Conservation (phyloP, 352 stramenopile genomes). For the Pythium folliculosum region DNA sequence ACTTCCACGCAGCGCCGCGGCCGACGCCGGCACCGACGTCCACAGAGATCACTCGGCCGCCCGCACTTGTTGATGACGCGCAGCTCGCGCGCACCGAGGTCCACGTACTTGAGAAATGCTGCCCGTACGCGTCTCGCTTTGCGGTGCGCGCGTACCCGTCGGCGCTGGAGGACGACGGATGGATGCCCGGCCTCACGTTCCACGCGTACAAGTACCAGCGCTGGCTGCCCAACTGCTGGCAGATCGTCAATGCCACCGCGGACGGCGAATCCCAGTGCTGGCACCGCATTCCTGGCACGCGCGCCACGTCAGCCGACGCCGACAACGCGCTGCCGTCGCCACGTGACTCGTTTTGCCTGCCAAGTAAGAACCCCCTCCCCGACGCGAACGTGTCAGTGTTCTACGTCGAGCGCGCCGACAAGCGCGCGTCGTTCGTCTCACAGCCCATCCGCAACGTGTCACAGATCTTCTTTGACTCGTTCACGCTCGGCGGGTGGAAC, state of each 20-base stretch:
- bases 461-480: background rate
- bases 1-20: background rate
- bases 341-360: conserved; percentile 17
- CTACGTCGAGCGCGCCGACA: conserved; percentile 15
- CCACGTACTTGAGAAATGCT: conserved; percentile 28
- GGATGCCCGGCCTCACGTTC: conserved; percentile 20
- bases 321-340: background rate
- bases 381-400: background rate
- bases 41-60: background rate
- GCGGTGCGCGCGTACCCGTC: conserved; percentile 18
- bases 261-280: conserved; percentile 6
- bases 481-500: conserved; percentile 15
- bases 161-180: conserved; percentile 8
- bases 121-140: conserved; percentile 21
- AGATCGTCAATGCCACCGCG: conserved; percentile 5
- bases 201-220: conserved; percentile 7
- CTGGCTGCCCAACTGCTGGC: conserved; percentile 13
- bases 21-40: background rate
- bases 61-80: background rate
- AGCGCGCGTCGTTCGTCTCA: conserved; percentile 16
- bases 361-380: background rate
- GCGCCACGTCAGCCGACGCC: background rate
- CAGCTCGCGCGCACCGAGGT: conserved; percentile 2
- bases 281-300: background rate
- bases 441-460: conserved; percentile 14